Evolutionary conservation across 495 filamentous ascomycete species (phyloP).

Genomic region (Xylaria cubensis): DNA sequence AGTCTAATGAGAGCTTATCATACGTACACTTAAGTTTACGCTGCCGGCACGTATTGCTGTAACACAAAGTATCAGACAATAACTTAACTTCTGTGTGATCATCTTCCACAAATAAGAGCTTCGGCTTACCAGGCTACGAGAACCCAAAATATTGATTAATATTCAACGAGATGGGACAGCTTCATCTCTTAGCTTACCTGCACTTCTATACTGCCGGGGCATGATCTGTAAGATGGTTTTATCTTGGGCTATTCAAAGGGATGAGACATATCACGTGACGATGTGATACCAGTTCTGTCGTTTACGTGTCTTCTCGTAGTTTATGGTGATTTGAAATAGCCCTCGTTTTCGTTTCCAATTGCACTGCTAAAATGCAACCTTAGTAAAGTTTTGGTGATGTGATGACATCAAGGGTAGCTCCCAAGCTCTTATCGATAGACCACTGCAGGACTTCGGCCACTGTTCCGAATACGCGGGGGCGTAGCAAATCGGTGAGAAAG

Average conservation of each 20-base stretch:
- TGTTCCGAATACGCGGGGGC: background rate
- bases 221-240: background rate
- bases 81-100: background rate
- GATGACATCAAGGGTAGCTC: background rate
- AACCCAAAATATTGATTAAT: slow-evolving; percentile 1
- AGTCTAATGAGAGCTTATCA: background rate
- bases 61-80: slow-evolving; percentile 4
- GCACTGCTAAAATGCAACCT: background rate
- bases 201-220: slow-evolving; percentile 15
- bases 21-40: slow-evolving; percentile 46
- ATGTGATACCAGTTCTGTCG: background rate
- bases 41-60: slow-evolving; percentile 41
- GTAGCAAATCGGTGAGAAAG: background rate
- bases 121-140: slow-evolving; percentile 18
- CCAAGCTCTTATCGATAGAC: background rate
- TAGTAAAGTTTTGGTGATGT: background rate
- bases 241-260: background rate
- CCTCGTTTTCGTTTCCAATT: background rate
- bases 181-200: slow-evolving; percentile 16
- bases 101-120: background rate
- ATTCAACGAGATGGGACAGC: background rate
- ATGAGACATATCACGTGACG: slow-evolving; percentile 5
- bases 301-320: background rate
- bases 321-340: background rate
- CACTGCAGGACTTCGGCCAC: background rate